These are phyloP conservation scores for Termitomyces sp. DNA, from an alignment of 768 basidiomycete genomes.

Conservation along the genomic window DNA sequence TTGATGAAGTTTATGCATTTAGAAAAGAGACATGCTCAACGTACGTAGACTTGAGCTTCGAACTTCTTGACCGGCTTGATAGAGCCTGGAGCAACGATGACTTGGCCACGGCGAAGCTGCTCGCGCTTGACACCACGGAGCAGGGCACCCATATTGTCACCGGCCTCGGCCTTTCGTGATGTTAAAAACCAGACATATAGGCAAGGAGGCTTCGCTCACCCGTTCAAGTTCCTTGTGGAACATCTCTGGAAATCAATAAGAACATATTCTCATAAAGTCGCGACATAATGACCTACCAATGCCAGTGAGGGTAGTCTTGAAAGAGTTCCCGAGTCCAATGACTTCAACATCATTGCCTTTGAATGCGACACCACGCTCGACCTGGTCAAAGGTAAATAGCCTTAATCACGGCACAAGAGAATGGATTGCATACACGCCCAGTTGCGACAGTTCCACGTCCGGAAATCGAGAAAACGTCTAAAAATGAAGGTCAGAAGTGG, in stretches of 20 bases:
- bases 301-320: conserved; percentile 95
- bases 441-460: conserved; percentile 98
- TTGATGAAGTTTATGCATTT: not conserved
- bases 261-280: not conserved
- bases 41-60: conserved; percentile 85
- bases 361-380: conserved; percentile 86
- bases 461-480: conserved; percentile 93
- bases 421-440: conserved; percentile 59
- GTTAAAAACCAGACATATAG: not conserved
- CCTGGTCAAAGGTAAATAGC: conserved; percentile 33
- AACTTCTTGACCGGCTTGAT: conserved; percentile 96
- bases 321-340: conserved; percentile 70
- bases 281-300: conserved; percentile 51
- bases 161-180: conserved; percentile 75
- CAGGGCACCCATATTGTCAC: conserved; percentile 98
- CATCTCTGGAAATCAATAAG: conserved; percentile 64
- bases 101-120: conserved; percentile 89
- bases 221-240: conserved; percentile 99
- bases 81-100: conserved; percentile 82
- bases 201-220: conserved; percentile 33
- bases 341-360: conserved; percentile 96
- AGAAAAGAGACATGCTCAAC: conserved; percentile 16
- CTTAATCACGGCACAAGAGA: not conserved
- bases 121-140: conserved; percentile 97
- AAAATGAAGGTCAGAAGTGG: conserved; percentile 1